Evolutionary conservation across 805 yeast species (phyloP).

Genomic region (Pichia sporocuriosa): DNA sequence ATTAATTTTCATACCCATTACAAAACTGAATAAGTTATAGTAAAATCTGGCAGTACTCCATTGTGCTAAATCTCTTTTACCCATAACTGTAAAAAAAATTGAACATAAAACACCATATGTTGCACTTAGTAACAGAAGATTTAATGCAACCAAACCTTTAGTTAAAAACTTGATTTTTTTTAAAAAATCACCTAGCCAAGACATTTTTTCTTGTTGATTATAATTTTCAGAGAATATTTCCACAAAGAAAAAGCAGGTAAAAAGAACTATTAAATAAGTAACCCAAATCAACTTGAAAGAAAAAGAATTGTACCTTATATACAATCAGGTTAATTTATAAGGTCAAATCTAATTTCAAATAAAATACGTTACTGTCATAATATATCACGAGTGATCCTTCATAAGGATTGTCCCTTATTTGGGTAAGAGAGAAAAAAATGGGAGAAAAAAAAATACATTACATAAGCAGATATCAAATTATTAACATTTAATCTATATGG

Average conservation of each 20-base stretch:
- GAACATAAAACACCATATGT: constrained; percentile 77
- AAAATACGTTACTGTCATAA: too few species aligned
- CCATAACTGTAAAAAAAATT: constrained; percentile 52
- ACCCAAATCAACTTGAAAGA: constrained; percentile 1
- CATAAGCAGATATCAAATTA: too few species aligned
- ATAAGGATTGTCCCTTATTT: too few species aligned
- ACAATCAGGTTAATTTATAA: too few species aligned
- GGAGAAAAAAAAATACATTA: too few species aligned
- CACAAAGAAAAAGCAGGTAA: constrained; percentile 5
- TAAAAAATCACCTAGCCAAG: constrained; percentile 13
- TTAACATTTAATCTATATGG: too few species aligned
- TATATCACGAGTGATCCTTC: too few species aligned
- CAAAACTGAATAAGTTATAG: constrained; percentile 49
- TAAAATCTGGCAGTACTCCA: constrained; percentile 85
- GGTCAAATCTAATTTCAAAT: too few species aligned
- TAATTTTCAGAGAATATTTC: neutral
- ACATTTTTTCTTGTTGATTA: constrained; percentile 2
- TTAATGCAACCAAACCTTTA: constrained; percentile 49
- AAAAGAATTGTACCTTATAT: too few species aligned
- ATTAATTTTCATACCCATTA: constrained; percentile 65
- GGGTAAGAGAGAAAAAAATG: too few species aligned
- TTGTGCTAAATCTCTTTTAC: constrained; percentile 77
- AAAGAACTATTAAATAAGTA: constrained; percentile 1
- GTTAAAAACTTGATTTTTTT: constrained; percentile 43
- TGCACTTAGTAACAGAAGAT: constrained; percentile 53